phyloP scores from a whole-genome alignment of 495 filamentous ascomycete genomes.

The Halenospora varia region DNA sequence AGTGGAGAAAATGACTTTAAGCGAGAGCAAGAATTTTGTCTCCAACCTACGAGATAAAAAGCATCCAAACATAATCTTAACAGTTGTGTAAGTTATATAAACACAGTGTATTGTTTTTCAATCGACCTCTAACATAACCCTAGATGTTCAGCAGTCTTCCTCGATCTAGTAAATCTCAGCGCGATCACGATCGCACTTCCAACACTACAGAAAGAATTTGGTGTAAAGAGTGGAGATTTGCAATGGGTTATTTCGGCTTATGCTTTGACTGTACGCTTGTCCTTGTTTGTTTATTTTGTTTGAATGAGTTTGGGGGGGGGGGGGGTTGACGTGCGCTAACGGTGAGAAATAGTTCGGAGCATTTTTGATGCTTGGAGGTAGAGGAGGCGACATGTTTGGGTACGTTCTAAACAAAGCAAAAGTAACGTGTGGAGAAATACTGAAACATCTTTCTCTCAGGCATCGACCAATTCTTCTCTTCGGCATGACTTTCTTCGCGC shows the following conservation, averaged over 20 bases:
- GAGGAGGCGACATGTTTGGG: constrained; percentile 64
- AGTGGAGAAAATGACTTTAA: too few species aligned
- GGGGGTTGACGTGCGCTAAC: too few species aligned
- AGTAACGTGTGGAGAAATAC: background rate
- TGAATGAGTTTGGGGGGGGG: too few species aligned
- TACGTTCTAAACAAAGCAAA: background rate
- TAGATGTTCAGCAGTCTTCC: constrained; percentile 1
- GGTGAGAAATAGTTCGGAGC: constrained; percentile 57
- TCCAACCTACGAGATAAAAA: background rate
- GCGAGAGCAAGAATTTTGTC: too few species aligned
- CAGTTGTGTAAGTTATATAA: background rate
- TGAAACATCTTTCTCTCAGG: too few species aligned
- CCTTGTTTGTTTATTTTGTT: too few species aligned
- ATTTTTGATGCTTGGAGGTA: constrained; percentile 68
- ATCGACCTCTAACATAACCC: background rate
- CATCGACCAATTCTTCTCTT: constrained; percentile 62
- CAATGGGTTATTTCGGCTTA: constrained; percentile 62
- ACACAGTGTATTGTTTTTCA: background rate
- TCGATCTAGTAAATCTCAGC: background rate
- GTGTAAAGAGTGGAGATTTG: constrained; percentile 45
- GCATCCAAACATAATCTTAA: background rate
- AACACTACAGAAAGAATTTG: constrained; percentile 46
- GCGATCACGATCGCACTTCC: constrained; percentile 31
- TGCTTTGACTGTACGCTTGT: constrained; percentile 38
- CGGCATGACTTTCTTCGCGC: constrained; percentile 58